A percentile compares a stretch with the other conserved stretches of the same genome.
These are phyloP conservation scores for Sphaerostilbella broomeana DNA, from an alignment of 2,329 filamentous ascomycete species.

Conservation along the genomic window DNA sequence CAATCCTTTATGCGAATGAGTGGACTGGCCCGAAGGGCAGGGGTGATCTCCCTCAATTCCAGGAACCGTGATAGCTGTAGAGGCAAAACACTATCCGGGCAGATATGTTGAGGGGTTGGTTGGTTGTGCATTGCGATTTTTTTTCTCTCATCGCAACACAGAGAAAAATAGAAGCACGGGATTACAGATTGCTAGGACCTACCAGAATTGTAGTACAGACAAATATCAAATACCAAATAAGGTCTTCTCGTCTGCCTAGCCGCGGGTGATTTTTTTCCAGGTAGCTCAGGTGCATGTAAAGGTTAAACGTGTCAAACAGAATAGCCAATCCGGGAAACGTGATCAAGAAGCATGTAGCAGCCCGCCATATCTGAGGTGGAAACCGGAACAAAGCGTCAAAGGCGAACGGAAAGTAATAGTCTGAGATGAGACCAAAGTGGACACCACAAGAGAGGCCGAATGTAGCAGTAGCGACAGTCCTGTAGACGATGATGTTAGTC, in stretches of 20 bases:
- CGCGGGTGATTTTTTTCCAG: slow-evolving; percentile 66
- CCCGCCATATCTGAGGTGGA: slow-evolving; percentile 39
- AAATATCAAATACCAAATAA: slow-evolving; percentile 74
- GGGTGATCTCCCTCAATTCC: slow-evolving; percentile 76
- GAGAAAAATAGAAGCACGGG: slow-evolving; percentile 13
- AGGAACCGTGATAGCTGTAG: slow-evolving; percentile 76
- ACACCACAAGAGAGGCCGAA: slow-evolving; percentile 55
- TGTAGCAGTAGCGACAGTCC: slow-evolving; percentile 58
- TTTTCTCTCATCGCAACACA: slow-evolving; percentile 10
- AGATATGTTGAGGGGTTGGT: slow-evolving; percentile 60
- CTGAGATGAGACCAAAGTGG: slow-evolving; percentile 47
- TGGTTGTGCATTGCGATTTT: too few species aligned
- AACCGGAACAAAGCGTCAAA: slow-evolving; percentile 45
- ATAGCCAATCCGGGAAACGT: slow-evolving; percentile 39
- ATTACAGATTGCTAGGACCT: slow-evolving; percentile 49
- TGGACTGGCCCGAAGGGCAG: slow-evolving; percentile 51
- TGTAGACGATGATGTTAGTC: slow-evolving; percentile 33
- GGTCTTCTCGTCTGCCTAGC: slow-evolving; percentile 69
- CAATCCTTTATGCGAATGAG: slow-evolving; percentile 63
- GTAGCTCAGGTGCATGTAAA: slow-evolving; percentile 71
- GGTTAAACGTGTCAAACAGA: slow-evolving; percentile 66
- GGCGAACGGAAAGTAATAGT: slow-evolving; percentile 47
- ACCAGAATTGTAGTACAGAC: slow-evolving; percentile 67
- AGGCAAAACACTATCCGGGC: slow-evolving; percentile 64
- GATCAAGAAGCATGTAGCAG: slow-evolving; percentile 37